Conservation (phyloP, 1,284 basidiomycete genomes). For the Sanguinoderma infundibulare region DNA sequence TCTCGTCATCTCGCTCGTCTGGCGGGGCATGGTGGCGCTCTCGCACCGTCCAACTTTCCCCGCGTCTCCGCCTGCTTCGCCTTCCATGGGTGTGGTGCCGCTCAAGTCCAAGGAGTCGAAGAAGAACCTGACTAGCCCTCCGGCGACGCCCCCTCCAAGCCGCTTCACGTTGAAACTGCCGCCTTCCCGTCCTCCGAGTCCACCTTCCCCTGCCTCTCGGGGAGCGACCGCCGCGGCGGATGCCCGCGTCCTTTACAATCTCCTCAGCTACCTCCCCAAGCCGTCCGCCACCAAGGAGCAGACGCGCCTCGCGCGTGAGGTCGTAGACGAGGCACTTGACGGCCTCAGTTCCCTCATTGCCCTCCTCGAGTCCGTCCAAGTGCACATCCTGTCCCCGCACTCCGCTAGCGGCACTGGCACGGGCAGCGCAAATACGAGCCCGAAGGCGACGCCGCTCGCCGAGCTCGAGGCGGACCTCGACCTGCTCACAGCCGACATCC, state of each 20-base stretch:
- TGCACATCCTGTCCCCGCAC: constrained; percentile 9
- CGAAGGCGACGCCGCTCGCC: constrained; percentile 24
- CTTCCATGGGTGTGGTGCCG: constrained; percentile 37
- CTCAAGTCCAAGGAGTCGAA: constrained; percentile 42
- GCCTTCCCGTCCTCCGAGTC: constrained; percentile 69
- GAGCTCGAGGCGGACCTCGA: constrained; percentile 49
- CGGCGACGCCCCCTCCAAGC: constrained; percentile 59
- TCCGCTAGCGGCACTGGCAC: neutral
- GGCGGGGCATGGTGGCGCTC: constrained; percentile 73
- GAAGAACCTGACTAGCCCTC: constrained; percentile 51
- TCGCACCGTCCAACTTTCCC: constrained; percentile 59
- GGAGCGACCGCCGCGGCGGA: constrained; percentile 55
- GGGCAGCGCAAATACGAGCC: neutral
- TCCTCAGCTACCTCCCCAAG: constrained; percentile 63
- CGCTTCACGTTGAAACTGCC: constrained; percentile 72
- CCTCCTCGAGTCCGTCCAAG: constrained; percentile 57
- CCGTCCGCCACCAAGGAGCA: constrained; percentile 52
- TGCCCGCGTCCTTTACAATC: constrained; percentile 59
- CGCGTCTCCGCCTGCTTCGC: constrained; percentile 49
- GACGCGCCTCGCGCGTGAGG: constrained; percentile 66
- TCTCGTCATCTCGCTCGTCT: constrained; percentile 71
- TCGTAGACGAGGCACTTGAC: constrained; percentile 75
- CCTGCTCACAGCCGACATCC: constrained; percentile 60
- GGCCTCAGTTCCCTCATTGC: constrained; percentile 59
- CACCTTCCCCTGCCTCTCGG: constrained; percentile 41